A percentile compares a stretch with the other conserved stretches of the same genome.
These are phyloP conservation scores for Sporothrix inflata DNA, from an alignment of 2,329 filamentous ascomycete genomes.

Conservation along the genomic window DNA sequence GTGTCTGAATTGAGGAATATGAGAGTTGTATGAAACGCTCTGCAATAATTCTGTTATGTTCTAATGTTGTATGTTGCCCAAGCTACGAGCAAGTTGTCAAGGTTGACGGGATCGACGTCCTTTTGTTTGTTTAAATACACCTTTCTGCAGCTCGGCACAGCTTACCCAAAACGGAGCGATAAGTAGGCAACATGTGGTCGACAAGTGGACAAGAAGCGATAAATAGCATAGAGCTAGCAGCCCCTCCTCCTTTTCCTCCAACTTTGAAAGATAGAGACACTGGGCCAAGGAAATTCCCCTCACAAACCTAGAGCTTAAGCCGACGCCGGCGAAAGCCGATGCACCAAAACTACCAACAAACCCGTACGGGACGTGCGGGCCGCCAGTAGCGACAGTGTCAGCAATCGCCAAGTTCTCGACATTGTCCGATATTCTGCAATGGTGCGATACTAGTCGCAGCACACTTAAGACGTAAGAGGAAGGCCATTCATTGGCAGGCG, in stretches of 20 bases:
- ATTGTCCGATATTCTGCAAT: not conserved
- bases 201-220: not conserved
- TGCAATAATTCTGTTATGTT: not conserved
- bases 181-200: not conserved
- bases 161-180: not conserved
- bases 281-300: not conserved
- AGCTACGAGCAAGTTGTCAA: not conserved
- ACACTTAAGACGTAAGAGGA: not conserved
- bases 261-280: not conserved
- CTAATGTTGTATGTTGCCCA: not conserved
- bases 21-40: not conserved
- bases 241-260: not conserved
- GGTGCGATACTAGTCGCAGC: not conserved
- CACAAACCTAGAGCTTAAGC: not conserved
- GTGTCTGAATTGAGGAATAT: not conserved
- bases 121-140: not conserved
- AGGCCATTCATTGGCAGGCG: not conserved
- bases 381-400: not conserved
- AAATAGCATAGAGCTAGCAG: not conserved
- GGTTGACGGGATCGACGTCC: not conserved
- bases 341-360: not conserved
- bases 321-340: conserved; percentile 12
- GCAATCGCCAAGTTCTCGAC: not conserved
- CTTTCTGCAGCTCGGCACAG: not conserved
- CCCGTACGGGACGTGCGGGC: not conserved